A percentile compares a stretch with the other conserved stretches of the same genome.
These are phyloP conservation scores for Platanthera zijinensis DNA, from an alignment of 106 monocot species.

Conservation along the genomic window DNA sequence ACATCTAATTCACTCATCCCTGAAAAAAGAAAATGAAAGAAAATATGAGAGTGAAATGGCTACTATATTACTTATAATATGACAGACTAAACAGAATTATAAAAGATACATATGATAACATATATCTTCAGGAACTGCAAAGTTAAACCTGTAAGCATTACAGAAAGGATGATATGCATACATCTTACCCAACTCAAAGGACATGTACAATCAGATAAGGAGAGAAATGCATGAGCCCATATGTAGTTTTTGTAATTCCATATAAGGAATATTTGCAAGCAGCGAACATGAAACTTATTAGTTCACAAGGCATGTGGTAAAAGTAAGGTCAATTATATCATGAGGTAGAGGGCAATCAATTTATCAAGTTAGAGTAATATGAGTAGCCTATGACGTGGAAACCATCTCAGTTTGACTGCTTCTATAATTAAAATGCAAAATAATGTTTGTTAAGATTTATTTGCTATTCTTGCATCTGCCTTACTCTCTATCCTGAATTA, in stretches of 20 bases:
- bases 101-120: not conserved
- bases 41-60: not conserved
- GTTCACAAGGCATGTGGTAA: not conserved
- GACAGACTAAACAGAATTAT: not conserved
- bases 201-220: not conserved
- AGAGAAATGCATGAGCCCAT: not conserved
- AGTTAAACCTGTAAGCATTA: not conserved
- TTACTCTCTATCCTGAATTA: too few species aligned
- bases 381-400: not conserved
- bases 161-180: not conserved
- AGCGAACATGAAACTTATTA: not conserved
- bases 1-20: constrained; percentile 94
- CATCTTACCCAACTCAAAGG: not conserved
- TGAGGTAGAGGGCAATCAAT: not conserved
- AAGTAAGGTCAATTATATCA: not conserved
- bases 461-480: too few species aligned
- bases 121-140: not conserved
- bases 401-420: not conserved
- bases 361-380: not conserved
- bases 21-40: constrained; percentile 18
- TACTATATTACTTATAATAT: not conserved
- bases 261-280: not conserved
- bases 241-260: not conserved
- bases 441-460: too few species aligned
- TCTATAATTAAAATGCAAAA: too few species aligned